Evolutionary conservation across 2,329 filamentous ascomycete genomes (phyloP).

Genomic region (Alternaria postmessia): DNA sequence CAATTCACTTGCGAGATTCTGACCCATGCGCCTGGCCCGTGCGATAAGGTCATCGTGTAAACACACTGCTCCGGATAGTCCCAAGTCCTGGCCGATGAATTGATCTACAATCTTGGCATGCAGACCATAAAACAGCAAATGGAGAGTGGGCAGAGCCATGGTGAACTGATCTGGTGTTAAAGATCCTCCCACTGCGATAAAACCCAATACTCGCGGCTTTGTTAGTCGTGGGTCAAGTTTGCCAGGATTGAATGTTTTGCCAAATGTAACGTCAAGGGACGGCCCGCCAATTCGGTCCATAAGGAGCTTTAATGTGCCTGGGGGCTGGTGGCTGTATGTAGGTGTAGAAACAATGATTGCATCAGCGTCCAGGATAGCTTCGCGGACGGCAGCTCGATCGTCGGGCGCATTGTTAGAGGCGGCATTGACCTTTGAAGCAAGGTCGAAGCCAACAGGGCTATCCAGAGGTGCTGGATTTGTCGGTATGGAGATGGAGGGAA

Average conservation of each 20-base stretch:
- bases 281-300: not conserved
- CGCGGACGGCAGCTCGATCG: not conserved
- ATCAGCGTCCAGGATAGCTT: not conserved
- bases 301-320: not conserved
- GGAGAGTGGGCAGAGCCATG: not conserved
- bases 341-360: not conserved
- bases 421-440: not conserved
- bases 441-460: not conserved
- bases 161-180: not conserved
- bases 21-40: not conserved
- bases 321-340: not conserved
- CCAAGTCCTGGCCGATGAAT: not conserved
- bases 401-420: not conserved
- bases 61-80: not conserved
- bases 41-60: not conserved
- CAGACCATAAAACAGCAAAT: not conserved
- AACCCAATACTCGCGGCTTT: not conserved
- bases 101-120: not conserved
- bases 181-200: not conserved
- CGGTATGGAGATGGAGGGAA: not conserved
- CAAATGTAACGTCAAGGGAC: not conserved
- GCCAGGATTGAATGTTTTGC: not conserved
- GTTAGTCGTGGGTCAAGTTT: not conserved
- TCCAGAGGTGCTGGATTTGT: not conserved
- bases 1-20: not conserved